Evolutionary conservation across 331 rosid species (phyloP), one percentile per base, ranked within the genome.

Genomic region (Acacia concinna): DNA sequence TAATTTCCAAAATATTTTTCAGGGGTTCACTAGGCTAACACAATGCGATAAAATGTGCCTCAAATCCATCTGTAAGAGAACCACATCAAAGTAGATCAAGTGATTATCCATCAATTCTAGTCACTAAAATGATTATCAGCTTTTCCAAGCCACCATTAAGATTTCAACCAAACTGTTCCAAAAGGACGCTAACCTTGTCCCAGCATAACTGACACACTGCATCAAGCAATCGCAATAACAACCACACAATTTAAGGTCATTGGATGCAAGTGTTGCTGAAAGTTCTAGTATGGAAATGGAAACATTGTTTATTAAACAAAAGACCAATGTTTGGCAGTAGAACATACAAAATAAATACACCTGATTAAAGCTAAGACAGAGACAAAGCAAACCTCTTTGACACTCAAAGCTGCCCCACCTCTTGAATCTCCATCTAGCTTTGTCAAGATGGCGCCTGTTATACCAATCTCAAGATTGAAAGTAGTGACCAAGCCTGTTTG

Each of bases 371-470:
- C 66, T 20, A 47, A 56, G 79, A 81, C 35, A 71, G 79, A 68
- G 68, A 82, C 76, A 43, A 44, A 74, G 54, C 80, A 82, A 64
- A 90, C 99, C 99, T 96, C 99, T 93, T 87, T 93, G 76, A 96
- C 98, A 81, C 98, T 96, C 88, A 96, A 86, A 82, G 99, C 99
- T 32, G 99, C 98, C 81, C 99, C 98, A 79, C 99, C 99, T 87
- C 97, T 90, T 76, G 99, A 96, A 90, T 96, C 99, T 68, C 99
- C 99, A 79, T 96, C 99, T 60, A 96, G 91, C 93, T 96, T 96
- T 54, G 99, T 96, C 86, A 96, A 88, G 83, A 96, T 96, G 86
- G 99, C 98, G 59, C 99, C 99, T 11, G 99, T 93, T 77, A 96
- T 96, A 81, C 99, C 99, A 83, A 96, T 93, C 91, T 96, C 99